Evolutionary conservation across 192 early-diverging fungal species (phyloP).

Genomic region (Entomortierella lignicola): DNA sequence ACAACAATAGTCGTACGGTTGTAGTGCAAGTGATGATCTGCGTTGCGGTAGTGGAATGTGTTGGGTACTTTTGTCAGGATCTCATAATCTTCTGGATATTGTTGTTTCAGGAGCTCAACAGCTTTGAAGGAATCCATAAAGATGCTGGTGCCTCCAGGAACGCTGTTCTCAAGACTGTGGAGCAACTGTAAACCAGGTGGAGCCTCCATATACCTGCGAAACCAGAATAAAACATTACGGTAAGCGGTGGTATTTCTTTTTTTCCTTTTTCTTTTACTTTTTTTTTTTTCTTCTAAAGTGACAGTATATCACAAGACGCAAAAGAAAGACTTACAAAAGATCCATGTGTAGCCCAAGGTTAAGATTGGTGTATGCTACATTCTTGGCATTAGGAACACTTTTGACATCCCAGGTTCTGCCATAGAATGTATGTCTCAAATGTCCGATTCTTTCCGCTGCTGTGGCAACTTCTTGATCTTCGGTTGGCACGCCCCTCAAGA

Average conservation of each 20-base stretch:
- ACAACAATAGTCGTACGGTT: constrained; percentile 73
- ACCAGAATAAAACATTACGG: too few species aligned
- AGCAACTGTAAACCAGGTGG: constrained; percentile 87
- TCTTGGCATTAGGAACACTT: constrained; percentile 76
- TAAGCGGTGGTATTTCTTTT: too few species aligned
- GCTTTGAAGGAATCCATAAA: constrained; percentile 83
- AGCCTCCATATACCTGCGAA: constrained; percentile 79
- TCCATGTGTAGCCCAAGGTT: constrained; percentile 90
- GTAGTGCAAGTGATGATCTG: constrained; percentile 79
- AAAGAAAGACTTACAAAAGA: constrained; percentile 69
- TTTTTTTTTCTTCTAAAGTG: constrained; percentile 1
- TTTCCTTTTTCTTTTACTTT: too few species aligned
- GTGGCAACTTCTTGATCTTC: constrained; percentile 66
- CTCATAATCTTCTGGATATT: constrained; percentile 70
- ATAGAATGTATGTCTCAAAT: constrained; percentile 80
- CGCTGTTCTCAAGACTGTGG: constrained; percentile 81
- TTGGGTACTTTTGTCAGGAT: constrained; percentile 68
- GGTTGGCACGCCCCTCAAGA: constrained; percentile 72
- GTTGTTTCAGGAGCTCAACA: constrained; percentile 66
- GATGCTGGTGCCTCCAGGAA: constrained; percentile 76
- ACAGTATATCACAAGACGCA: not conserved
- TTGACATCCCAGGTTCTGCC: constrained; percentile 83
- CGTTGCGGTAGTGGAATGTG: constrained; percentile 86
- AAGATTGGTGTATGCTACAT: constrained; percentile 88
- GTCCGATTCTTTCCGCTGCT: constrained; percentile 75